These are phyloP conservation scores for Dendrobium huoshanense DNA, from an alignment of 106 monocot species.

Conservation along the genomic window DNA sequence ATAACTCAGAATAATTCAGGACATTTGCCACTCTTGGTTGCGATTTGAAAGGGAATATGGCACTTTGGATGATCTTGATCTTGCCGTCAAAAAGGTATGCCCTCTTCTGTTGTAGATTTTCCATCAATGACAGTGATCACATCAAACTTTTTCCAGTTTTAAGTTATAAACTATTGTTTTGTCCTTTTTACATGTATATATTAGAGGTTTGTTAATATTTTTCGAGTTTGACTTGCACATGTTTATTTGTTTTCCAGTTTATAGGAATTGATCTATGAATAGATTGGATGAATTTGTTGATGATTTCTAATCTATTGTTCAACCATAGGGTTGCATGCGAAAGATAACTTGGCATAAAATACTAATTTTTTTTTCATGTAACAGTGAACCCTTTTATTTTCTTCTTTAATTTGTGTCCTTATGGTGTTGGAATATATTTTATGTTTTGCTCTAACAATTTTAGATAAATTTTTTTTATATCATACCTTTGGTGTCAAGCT, in stretches of 20 bases:
- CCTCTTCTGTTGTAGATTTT: not conserved
- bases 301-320: not conserved
- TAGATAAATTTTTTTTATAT: not conserved
- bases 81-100: constrained; percentile 76
- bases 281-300: not conserved
- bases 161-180: not conserved
- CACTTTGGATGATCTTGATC: constrained; percentile 74
- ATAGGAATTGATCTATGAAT: not conserved
- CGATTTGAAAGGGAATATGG: constrained; percentile 93
- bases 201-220: not conserved
- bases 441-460: not conserved
- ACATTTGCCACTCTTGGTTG: constrained; percentile 85
- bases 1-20: constrained; percentile 36
- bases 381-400: not conserved
- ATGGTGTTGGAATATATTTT: not conserved
- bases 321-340: not conserved
- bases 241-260: not conserved
- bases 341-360: not conserved
- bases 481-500: not conserved
- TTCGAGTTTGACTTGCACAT: not conserved
- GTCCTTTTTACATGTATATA: not conserved
- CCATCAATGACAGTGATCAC: not conserved
- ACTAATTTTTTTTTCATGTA: not conserved
- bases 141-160: not conserved
- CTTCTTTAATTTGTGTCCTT: not conserved